Evolutionary conservation across 345 rosid species (phyloP).

Genomic region (Erodium maritimum): DNA sequence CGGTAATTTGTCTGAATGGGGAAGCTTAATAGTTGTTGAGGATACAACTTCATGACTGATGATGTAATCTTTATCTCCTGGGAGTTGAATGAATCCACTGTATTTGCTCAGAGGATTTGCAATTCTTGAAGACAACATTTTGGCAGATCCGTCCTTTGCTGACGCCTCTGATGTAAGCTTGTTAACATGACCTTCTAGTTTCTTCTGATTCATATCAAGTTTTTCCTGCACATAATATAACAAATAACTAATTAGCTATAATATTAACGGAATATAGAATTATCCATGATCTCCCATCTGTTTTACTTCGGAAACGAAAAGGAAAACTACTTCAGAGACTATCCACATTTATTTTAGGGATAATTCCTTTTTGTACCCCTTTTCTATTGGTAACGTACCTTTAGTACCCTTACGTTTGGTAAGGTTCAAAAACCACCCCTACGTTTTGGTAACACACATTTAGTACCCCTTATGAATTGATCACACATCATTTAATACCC

Average conservation of each 20-base stretch:
- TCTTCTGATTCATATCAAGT: conserved; percentile 50
- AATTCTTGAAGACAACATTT: conserved; percentile 31
- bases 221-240: conserved; percentile 38
- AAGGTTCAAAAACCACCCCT: no score
- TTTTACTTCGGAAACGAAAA: no score
- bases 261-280: not conserved
- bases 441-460: no score
- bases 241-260: conserved; percentile 2
- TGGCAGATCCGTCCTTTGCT: conserved; percentile 24
- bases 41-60: conserved; percentile 47
- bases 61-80: conserved; percentile 57
- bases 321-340: not conserved
- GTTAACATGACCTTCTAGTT: conserved; percentile 35
- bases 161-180: conserved; percentile 35
- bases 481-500: no score
- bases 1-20: conserved; percentile 58
- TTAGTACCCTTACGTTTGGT: no score
- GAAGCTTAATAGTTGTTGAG: conserved; percentile 41
- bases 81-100: conserved; percentile 41
- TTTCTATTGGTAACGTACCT: no score
- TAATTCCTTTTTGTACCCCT: no score
- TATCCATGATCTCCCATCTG: not conserved
- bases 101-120: conserved; percentile 45
- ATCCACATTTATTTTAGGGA: no score
- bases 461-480: no score